Conservation (phyloP, 2,329 filamentous ascomycete species). For the Pseudogymnoascus sp. region DNA sequence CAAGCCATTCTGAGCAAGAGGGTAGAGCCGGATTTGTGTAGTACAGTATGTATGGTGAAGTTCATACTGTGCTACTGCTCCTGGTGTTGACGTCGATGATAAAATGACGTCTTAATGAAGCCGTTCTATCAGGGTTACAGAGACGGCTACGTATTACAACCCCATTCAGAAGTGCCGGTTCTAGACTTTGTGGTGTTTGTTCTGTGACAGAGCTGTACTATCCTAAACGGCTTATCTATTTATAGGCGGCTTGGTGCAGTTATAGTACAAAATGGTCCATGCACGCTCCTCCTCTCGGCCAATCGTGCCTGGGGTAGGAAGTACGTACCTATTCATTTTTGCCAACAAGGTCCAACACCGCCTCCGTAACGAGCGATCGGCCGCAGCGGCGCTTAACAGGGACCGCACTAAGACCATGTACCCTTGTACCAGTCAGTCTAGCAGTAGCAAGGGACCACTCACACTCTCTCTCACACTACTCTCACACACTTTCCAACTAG, state of each 20-base stretch:
- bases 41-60: not conserved
- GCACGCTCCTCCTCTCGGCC: not conserved
- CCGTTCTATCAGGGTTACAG: not conserved
- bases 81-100: not conserved
- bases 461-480: not conserved
- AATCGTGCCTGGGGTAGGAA: not conserved
- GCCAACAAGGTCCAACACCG: not conserved
- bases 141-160: not conserved
- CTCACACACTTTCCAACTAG: not conserved
- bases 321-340: not conserved
- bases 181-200: not conserved
- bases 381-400: constrained; percentile 1
- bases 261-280: not conserved
- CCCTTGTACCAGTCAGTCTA: not conserved
- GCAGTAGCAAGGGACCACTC: not conserved
- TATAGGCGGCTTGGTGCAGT: not conserved
- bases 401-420: constrained; percentile 5
- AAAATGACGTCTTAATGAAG: not conserved
- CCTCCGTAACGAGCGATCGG: not conserved
- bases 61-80: not conserved
- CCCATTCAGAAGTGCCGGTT: not conserved
- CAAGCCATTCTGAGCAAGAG: not conserved
- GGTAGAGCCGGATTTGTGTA: not conserved
- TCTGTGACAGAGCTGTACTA: constrained; percentile 6
- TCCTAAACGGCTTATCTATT: constrained; percentile 2